Conservation (phyloP, 345 rosid genomes). For the Populus pruinosa region DNA sequence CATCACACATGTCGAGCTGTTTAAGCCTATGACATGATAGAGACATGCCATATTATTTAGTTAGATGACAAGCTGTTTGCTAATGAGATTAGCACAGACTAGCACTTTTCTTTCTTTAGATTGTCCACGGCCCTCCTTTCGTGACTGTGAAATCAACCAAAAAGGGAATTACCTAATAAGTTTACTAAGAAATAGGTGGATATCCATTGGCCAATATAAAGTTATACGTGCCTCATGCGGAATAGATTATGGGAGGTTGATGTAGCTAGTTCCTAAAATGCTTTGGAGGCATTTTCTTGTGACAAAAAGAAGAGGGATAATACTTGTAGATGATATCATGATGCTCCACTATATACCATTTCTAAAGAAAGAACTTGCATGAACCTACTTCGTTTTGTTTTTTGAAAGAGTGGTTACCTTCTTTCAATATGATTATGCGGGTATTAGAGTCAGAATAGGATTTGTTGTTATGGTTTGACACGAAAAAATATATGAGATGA, state of each 20-base stretch:
- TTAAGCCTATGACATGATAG: not conserved
- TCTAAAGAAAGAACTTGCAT: not conserved
- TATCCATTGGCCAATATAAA: slow-evolving; percentile 43
- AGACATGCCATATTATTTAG: slow-evolving; percentile 2
- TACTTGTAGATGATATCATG: not conserved
- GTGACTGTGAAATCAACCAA: slow-evolving; percentile 30
- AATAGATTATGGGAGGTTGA: slow-evolving; percentile 18
- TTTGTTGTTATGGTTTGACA: not conserved
- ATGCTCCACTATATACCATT: not conserved
- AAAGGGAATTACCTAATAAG: slow-evolving; percentile 14
- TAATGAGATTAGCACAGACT: slow-evolving; percentile 24
- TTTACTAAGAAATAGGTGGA: slow-evolving; percentile 34
- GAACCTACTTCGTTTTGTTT: not conserved
- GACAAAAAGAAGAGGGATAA: not conserved
- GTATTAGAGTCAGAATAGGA: not conserved
- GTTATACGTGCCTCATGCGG: slow-evolving; percentile 11
- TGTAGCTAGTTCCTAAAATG: slow-evolving; percentile 8
- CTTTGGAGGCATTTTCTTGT: slow-evolving; percentile 18
- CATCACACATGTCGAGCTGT: slow-evolving; percentile 1
- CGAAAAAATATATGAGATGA: not conserved
- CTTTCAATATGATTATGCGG: not conserved
- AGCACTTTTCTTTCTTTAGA: slow-evolving; percentile 31
- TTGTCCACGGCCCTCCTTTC: slow-evolving; percentile 18
- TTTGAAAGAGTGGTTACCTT: not conserved
- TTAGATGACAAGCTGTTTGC: slow-evolving; percentile 10